These are phyloP conservation scores for Thermothelomyces thermophilus DNA, from an alignment of 2,329 filamentous ascomycete species.

Conservation along the genomic window DNA sequence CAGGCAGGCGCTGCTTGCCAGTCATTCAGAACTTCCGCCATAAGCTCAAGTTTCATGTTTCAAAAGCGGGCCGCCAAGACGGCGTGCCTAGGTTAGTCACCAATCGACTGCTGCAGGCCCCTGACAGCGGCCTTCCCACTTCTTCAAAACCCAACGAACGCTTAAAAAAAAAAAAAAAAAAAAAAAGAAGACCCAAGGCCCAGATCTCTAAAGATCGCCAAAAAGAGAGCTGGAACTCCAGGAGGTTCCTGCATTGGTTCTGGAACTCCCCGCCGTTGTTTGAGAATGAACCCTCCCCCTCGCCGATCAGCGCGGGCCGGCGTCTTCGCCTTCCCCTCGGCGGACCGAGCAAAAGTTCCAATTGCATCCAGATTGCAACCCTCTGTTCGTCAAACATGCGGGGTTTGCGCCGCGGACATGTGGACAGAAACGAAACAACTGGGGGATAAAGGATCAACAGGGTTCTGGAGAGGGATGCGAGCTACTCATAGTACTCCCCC, in stretches of 20 bases:
- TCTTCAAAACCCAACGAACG: neutral
- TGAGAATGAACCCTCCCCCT: constrained; percentile 9
- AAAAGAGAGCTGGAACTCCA: neutral
- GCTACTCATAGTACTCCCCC: neutral
- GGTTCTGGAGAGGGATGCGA: neutral
- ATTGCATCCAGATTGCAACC: constrained; percentile 4
- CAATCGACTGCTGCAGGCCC: constrained; percentile 13
- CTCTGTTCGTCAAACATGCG: neutral
- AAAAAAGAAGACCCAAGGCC: neutral
- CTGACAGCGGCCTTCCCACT: constrained; percentile 7
- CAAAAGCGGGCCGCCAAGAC: constrained; percentile 6
- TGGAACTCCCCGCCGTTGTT: neutral
- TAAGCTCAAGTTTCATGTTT: constrained; percentile 17
- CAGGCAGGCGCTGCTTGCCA: neutral
- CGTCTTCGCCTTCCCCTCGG: neutral
- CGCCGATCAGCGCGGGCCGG: neutral
- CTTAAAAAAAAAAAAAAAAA: no score
- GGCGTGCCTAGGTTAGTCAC: constrained; percentile 12
- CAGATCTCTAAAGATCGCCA: neutral
- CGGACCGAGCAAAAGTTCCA: neutral
- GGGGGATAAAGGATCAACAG: neutral
- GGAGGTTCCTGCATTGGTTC: constrained; percentile 10
- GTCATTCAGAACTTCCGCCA: neutral
- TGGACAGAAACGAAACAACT: constrained; percentile 5
- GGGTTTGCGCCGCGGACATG: neutral